Evolutionary conservation across 1,139 yeast genomes (phyloP), one percentile per base, ranked within the genome.

Genomic region (Debaryomyces udenii): DNA sequence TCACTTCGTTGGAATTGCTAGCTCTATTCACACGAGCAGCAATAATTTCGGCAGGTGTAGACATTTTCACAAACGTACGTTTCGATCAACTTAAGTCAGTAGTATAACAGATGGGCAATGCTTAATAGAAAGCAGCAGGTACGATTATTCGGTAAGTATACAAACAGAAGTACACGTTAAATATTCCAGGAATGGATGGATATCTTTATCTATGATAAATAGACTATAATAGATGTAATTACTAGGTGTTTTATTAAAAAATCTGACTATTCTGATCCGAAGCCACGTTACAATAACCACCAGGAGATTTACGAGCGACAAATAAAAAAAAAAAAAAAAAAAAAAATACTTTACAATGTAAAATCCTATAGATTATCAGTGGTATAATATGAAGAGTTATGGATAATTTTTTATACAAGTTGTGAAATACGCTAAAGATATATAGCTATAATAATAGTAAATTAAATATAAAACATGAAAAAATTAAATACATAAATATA

Each of bases 11-110:
- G 27, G 62, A 56, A 43, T 64, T 65, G 14, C 24, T 16, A 41
- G 55, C 47, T 38, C 70, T 71, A 53, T 70, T 70, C 48, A 67
- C 70, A 61, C 78, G 76, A 47, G 78, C 78, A 47, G 78, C 83
- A 48, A 79, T 73, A 45, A 79, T 69, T 63, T 78, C 83, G 51
- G 84, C 84, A 41, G 84, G 84, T 49, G 82, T 71, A 39, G 81
- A 69, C 83, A 78, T 76, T 31, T 26, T 36, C 24, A 20, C 23
- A 30, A 23, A 23, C 15, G 20, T 17, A 16, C 11, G 23, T 22
- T 36, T 16, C 14, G 27, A n/a, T 20, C 7, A 20, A 20, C 22
- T 11, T 27, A 31, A 37, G 24, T 37, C 36, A 31, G 40, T 37
- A 28, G 16, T 27, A 16, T 31, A 31, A 37, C 40, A 37, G 31